Evolutionary conservation across 257 asterid species (phyloP), one percentile per base, ranked within the genome.

Genomic region (Scutellaria galericulata): DNA sequence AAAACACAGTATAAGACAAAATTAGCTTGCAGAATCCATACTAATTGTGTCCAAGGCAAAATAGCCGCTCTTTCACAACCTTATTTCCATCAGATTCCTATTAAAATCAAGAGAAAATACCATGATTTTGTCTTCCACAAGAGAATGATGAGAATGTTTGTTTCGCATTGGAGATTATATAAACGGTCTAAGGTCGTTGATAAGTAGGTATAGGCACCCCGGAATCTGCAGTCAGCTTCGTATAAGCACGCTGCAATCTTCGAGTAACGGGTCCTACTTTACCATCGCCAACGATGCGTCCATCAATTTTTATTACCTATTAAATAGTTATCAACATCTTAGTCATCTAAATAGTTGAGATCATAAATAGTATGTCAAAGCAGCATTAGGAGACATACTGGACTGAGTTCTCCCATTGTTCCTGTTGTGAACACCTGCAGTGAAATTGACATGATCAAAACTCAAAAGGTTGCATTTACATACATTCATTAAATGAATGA

Each of bases 331-430:
- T 31, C 5, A 31, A 31, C 37, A 2, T 31, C 37, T 31, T 31
- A 31, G 3, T 3, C 37, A 31, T 31, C 37, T 3, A 31, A 24
- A 31, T 31, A 31, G 37, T 63, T 20, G 15, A 41, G 7, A 42
- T 22, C 14, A 44, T 55, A 13, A 59, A 51, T 31, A 2, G 35
- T 1, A 60, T 15, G 37, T 4, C 1, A 4, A 31, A 31, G 37
- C 59, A 4, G 42, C 9, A 69, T 31, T 27, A 14, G 3, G 54
- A 48, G 65, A 80, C 93, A 64, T 81, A 89, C 97, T 40, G 98
- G 98, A 70, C 87, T 88, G 65, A 90, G 89, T 71, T 92, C 98
- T 75, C 96, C 98, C 96, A 92, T 85, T 72, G 97, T 90, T 73
- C 98, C 97, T 72, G 90, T 84, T 20, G 98, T 90, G 86, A 92